Percentiles rank a stretch among this genome's conserved stretches.
Evolutionary conservation across 495 filamentous ascomycete species (phyloP).

Genomic region (Pseudotulostoma volvatum): DNA sequence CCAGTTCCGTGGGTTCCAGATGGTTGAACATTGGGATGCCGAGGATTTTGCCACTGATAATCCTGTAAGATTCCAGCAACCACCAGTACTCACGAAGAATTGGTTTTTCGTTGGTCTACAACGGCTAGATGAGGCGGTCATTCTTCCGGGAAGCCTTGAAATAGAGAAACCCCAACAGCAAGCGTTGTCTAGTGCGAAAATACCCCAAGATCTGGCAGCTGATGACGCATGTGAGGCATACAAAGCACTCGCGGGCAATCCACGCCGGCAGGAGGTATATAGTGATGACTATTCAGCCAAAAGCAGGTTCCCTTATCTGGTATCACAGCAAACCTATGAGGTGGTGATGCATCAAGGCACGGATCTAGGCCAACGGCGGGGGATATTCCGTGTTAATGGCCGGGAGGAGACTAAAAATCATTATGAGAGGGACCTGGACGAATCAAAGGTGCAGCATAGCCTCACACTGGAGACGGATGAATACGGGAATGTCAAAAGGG

Average conservation of each 20-base stretch:
- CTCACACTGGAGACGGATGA: background rate
- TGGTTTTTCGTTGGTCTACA: no score
- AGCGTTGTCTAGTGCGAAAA: no score
- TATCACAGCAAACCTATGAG: conserved; percentile 2
- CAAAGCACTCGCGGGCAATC: conserved; percentile 9
- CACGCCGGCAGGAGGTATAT: conserved; percentile 12
- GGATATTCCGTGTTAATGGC: conserved; percentile 1
- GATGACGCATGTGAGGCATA: no score
- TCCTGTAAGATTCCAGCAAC: no score
- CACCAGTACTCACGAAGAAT: no score
- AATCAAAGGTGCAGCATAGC: background rate
- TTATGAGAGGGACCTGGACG: conserved; percentile 4
- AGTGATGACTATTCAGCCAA: conserved; percentile 4
- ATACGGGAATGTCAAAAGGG: conserved; percentile 2
- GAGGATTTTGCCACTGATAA: no score
- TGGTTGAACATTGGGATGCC: conserved; percentile 16
- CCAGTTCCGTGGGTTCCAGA: conserved; percentile 22
- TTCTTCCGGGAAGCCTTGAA: no score
- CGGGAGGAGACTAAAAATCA: conserved; percentile 2
- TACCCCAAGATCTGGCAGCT: no score
- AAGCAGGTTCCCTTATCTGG: conserved; percentile 2
- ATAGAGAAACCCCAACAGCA: no score
- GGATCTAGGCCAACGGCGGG: conserved; percentile 3
- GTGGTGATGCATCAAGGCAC: no score
- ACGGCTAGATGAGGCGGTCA: no score